Conservation (phyloP, 2,329 filamentous ascomycete genomes). For the Colletotrichum sp. region DNA sequence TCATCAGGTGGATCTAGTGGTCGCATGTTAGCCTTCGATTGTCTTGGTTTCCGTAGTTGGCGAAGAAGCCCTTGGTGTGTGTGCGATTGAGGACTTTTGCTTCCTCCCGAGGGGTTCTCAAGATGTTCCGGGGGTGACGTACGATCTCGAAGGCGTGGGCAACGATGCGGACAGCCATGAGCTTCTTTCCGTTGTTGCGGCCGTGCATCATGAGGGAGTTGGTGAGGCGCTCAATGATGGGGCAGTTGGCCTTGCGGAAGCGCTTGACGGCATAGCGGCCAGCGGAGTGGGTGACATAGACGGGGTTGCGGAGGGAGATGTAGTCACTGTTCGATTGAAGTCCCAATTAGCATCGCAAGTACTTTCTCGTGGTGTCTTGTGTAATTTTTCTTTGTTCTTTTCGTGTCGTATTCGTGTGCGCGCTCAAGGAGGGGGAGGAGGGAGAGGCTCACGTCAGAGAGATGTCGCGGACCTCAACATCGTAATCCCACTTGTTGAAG, state of each 20-base stretch:
- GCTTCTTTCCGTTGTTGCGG: conserved; percentile 99
- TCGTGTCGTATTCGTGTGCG: not conserved
- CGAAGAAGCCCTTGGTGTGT: not conserved
- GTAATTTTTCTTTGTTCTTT: conserved; percentile 16
- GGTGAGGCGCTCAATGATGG: conserved; percentile 99
- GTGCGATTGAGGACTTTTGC: conserved; percentile 16
- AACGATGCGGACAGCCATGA: conserved; percentile 99
- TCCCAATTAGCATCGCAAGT: conserved; percentile 36
- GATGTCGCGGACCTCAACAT: conserved; percentile 99
- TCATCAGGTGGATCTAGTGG: conserved; percentile 97
- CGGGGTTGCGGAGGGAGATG: conserved; percentile 98
- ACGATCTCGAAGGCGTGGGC: conserved; percentile 99
- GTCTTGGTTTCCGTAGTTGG: not conserved
- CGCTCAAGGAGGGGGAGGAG: not conserved
- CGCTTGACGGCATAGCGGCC: conserved; percentile 99
- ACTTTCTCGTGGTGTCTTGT: not conserved
- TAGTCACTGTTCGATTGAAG: conserved; percentile 76
- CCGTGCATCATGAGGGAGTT: conserved; percentile 99
- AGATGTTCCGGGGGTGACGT: conserved; percentile 51
- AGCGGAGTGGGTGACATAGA: conserved; percentile 99
- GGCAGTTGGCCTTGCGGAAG: conserved; percentile 99
- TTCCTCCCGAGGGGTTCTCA: not conserved
- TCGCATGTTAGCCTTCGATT: conserved; percentile 30
- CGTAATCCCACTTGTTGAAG: conserved; percentile 98
- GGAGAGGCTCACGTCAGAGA: conserved; percentile 79